These are phyloP conservation scores for Coniella lustricola DNA, from an alignment of 2,329 filamentous ascomycete species.

Conservation along the genomic window DNA sequence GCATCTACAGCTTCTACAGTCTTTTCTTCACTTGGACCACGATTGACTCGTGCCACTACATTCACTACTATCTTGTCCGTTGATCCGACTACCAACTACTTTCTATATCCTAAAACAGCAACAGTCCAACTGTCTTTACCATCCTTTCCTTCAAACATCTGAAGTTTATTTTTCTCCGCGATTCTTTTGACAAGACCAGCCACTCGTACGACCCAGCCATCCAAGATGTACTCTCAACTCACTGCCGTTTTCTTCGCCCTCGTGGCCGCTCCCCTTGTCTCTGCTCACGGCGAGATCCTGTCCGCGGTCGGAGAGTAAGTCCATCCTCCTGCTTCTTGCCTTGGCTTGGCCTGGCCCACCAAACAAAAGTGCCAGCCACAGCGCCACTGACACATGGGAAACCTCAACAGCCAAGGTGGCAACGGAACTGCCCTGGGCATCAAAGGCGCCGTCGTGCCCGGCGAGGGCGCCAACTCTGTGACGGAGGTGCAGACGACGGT, in stretches of 20 bases:
- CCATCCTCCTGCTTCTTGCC: not conserved
- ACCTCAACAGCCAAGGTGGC: conserved; percentile 22
- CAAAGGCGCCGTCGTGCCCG: conserved; percentile 27
- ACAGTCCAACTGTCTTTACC: conserved; percentile 4
- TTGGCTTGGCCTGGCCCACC: too few relatives aligned
- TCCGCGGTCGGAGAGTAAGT: conserved; percentile 22
- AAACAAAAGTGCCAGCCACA: not conserved
- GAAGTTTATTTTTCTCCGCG: not conserved
- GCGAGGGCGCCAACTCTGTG: conserved; percentile 12
- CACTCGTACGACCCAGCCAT: not conserved
- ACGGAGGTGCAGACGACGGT: conserved; percentile 30
- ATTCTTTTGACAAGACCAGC: not conserved
- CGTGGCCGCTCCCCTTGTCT: conserved; percentile 21
- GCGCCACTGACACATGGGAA: not conserved
- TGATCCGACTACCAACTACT: not conserved
- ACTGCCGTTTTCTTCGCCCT: conserved; percentile 14
- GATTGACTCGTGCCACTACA: conserved; percentile 11
- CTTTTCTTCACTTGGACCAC: not conserved
- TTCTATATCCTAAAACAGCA: not conserved
- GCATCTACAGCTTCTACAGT: conserved; percentile 2
- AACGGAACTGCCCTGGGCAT: conserved; percentile 34
- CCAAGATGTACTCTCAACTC: conserved; percentile 21
- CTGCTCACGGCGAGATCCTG: conserved; percentile 24
- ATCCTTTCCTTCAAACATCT: not conserved
- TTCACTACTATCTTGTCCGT: not conserved